phyloP scores from a whole-genome alignment of 805 yeast species.

The Candida cerambycidarum region DNA sequence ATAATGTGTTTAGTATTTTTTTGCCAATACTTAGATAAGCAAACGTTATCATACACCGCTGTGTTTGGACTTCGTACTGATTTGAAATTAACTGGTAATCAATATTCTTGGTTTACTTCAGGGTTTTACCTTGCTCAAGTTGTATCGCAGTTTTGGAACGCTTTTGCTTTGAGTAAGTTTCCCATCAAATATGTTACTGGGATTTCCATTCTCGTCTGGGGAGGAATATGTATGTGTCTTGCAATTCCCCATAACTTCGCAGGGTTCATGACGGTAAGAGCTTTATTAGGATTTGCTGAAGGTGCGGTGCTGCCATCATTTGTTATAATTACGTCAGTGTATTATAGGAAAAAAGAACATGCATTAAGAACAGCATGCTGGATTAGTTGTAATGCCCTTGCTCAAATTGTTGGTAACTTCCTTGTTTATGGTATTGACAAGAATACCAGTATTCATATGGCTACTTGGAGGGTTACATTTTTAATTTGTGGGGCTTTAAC shows the following conservation, averaged over 20 bases:
- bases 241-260: conserved; percentile 53
- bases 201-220: conserved; percentile 51
- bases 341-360: conserved; percentile 45
- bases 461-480: conserved; percentile 61
- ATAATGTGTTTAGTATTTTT: conserved; percentile 54
- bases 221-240: conserved; percentile 50
- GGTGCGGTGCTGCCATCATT: conserved; percentile 56
- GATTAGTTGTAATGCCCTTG: conserved; percentile 25
- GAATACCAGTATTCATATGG: conserved; percentile 36
- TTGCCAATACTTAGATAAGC: conserved; percentile 59
- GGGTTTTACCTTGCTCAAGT: conserved; percentile 45
- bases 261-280: conserved; percentile 52
- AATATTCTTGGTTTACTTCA: conserved; percentile 38
- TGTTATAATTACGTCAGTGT: conserved; percentile 59
- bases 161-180: conserved; percentile 23
- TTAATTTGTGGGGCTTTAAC: conserved; percentile 57
- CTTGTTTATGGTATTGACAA: conserved; percentile 51
- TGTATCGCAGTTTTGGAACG: conserved; percentile 32
- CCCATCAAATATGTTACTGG: conserved; percentile 55
- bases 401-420: conserved; percentile 50
- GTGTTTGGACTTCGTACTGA: conserved; percentile 61
- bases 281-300: conserved; percentile 54
- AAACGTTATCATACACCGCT: conserved; percentile 57
- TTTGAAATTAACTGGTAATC: conserved; percentile 35
- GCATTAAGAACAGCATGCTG: conserved; percentile 38